Evolutionary conservation across 768 basidiomycete genomes (phyloP), one percentile per base, ranked within the genome.

Genomic region (Lentinula guzmanii): DNA sequence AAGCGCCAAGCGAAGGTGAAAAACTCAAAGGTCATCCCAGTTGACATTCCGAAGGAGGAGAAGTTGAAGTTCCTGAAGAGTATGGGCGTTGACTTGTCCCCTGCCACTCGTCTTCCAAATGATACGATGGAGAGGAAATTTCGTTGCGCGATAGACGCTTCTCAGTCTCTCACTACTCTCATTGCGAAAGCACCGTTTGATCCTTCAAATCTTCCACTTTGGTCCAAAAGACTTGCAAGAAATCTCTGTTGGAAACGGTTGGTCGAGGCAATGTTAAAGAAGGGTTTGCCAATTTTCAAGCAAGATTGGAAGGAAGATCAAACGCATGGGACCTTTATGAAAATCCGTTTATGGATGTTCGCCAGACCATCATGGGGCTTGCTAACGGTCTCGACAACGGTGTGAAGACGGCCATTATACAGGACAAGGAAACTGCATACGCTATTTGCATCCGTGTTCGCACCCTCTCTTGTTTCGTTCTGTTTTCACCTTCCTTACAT

Each of bases 1-100:
- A 70, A 67, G 52, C 61, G 67, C 31, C 68, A 72, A 55, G 70
- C 70, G 1, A 63, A 68, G 39, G 62, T 63, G 34, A 61, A 61
- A 28, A 54, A 34, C 31, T 35, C 51, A 15, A 43, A 53, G 21
- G 60, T 46, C 34, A 53, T 61, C 6, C 13, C 35, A 16, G 24
- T 52, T 11, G 35, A 54, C 35, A 39, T 41, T 13, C 13, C 56
- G 11, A 43, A 34, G 18, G 28, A 60, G 15, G 45, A 48, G n/a
- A 60, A 60, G 34, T 24, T 60, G 15, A 6, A 37, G 21, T 35
- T 35, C 21, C 24, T 60, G 5, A 5, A 18, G 7, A 39, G 42
- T 28, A 60, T 60, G 58, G 58, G 58, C 58, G 16, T 52, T 4
- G 48, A 60, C 16, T 24, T 60, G 6, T 24, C 58, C 7, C 48